Conservation (phyloP, 1,284 basidiomycete species). For the Blastosporella zonata region DNA sequence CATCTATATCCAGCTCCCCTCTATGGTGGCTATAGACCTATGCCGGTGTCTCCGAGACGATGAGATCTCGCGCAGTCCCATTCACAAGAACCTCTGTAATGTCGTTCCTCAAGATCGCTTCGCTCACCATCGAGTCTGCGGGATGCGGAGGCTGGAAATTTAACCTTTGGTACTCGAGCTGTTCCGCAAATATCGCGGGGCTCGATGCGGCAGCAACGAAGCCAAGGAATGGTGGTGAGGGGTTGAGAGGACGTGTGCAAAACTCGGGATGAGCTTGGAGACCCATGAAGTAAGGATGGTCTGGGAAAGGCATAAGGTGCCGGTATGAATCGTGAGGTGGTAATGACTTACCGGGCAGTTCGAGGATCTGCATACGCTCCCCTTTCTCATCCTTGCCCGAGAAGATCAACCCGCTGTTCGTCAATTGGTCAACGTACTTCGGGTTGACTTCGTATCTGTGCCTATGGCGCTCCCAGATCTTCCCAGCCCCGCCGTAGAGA, state of each 20-base stretch:
- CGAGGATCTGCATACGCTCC: conserved; percentile 96
- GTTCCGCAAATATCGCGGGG: conserved; percentile 63
- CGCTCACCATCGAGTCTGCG: conserved; percentile 43
- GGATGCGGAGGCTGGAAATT: conserved; percentile 45
- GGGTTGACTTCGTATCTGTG: conserved; percentile 99
- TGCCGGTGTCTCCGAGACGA: conserved; percentile 17
- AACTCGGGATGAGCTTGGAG: conserved; percentile 99
- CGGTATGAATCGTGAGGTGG: neutral
- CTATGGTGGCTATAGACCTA: conserved; percentile 8
- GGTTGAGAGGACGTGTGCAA: conserved; percentile 98
- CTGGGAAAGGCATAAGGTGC: conserved; percentile 36
- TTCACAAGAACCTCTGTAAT: conserved; percentile 21
- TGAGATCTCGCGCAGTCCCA: conserved; percentile 18
- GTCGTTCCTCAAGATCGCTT: conserved; percentile 31
- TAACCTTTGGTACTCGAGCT: conserved; percentile 61
- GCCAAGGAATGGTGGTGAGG: conserved; percentile 96
- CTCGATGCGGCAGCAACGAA: conserved; percentile 88
- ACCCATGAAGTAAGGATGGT: conserved; percentile 94
- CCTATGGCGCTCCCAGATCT: conserved; percentile 96
- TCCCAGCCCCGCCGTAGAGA: conserved; percentile 83
- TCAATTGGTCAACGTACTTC: conserved; percentile 73
- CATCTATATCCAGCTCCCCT: conserved; percentile 8
- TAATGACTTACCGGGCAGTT: conserved; percentile 67
- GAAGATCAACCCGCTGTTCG: conserved; percentile 77
- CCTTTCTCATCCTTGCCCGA: conserved; percentile 94